phyloP scores from a whole-genome alignment of 2,329 filamentous ascomycete species.

The Venturia pyrina region DNA sequence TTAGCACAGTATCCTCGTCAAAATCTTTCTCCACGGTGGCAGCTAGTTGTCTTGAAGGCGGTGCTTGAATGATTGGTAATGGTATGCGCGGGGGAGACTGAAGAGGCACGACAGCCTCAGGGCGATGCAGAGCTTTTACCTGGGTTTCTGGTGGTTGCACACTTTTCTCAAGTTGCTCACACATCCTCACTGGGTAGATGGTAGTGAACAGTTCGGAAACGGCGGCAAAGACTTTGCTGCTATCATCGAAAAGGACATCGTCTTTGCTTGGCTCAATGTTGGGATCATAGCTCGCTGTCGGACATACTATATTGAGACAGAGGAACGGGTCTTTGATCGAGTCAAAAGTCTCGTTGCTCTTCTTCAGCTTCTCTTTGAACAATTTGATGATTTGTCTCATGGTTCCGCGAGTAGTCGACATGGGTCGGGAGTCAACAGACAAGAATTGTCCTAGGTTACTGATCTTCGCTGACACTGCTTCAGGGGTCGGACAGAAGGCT shows the following conservation, averaged over 20 bases:
- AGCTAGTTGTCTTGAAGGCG: neutral
- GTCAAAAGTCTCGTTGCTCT: slow-evolving; percentile 17
- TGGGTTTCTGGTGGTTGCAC: neutral
- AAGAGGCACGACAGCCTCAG: neutral
- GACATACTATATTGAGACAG: slow-evolving; percentile 53
- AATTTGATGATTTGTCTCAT: slow-evolving; percentile 48
- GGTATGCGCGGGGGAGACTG: neutral
- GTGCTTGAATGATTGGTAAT: neutral
- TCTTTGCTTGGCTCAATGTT: slow-evolving; percentile 66
- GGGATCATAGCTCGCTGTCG: slow-evolving; percentile 54
- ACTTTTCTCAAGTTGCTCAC: neutral
- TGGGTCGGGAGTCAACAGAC: slow-evolving; percentile 58
- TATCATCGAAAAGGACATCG: slow-evolving; percentile 57
- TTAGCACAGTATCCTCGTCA: neutral
- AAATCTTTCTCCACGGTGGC: neutral
- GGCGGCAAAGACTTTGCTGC: slow-evolving; percentile 34
- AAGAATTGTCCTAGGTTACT: slow-evolving; percentile 43
- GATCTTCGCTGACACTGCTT: slow-evolving; percentile 33
- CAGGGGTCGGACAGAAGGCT: slow-evolving; percentile 47
- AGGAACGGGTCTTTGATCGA: slow-evolving; percentile 48
- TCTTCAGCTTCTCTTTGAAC: slow-evolving; percentile 43
- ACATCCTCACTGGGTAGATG: slow-evolving; percentile 22
- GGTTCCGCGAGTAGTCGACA: slow-evolving; percentile 45
- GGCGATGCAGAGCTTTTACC: neutral
- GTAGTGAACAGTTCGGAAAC: slow-evolving; percentile 36